phyloP scores from a whole-genome alignment of 208 protist species.

The Tetramitus jugosus region DNA sequence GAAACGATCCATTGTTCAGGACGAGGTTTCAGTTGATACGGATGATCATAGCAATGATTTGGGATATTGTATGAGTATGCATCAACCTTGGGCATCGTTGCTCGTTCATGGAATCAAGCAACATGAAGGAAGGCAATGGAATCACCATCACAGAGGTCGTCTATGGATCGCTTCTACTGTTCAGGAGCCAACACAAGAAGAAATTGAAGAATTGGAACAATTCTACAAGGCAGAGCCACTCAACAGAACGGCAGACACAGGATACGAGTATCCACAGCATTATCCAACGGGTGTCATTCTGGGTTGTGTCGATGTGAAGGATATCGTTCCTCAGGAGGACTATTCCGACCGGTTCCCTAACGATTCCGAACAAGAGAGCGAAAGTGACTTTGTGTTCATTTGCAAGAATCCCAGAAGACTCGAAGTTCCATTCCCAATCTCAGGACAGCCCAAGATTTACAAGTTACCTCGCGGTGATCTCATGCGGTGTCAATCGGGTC shows the following conservation, averaged over 20 bases:
- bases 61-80: slow-evolving; percentile 74
- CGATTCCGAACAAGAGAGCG: slow-evolving; percentile 55
- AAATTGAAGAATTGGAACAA: slow-evolving; percentile 59
- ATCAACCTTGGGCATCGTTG: slow-evolving; percentile 79
- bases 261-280: slow-evolving; percentile 57
- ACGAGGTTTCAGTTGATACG: no score
- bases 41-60: no score
- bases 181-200: slow-evolving; percentile 41
- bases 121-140: slow-evolving; percentile 74
- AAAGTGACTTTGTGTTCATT: slow-evolving; percentile 71
- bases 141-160: slow-evolving; percentile 62
- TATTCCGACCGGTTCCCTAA: slow-evolving; percentile 40
- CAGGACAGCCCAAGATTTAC: slow-evolving; percentile 12
- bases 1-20: no score
- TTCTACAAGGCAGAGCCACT: slow-evolving; percentile 43
- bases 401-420: slow-evolving; percentile 60
- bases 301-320: slow-evolving; percentile 71
- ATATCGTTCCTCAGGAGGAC: slow-evolving; percentile 54
- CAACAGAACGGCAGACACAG: slow-evolving; percentile 45
- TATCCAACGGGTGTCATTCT: slow-evolving; percentile 74
- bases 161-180: slow-evolving; percentile 78
- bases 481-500: neutral
- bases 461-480: neutral
- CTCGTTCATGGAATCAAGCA: slow-evolving; percentile 76
- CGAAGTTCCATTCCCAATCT: slow-evolving; percentile 29